Percentiles rank a stretch among this genome's conserved stretches.
Conservation (phyloP, 1,139 yeast genomes). For the Candida glucosophila region DNA sequence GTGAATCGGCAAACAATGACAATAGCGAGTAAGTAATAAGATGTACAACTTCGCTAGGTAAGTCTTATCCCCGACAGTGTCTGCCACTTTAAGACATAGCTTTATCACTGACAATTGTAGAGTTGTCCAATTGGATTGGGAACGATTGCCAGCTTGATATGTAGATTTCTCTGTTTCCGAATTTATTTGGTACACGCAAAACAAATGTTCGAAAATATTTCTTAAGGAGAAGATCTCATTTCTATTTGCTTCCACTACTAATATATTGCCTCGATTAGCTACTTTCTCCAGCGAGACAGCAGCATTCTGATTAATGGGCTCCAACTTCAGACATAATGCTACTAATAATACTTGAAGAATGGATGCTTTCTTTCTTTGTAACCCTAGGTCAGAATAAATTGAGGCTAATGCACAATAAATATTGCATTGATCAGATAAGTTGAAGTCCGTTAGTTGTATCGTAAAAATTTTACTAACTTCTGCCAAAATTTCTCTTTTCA, state of each 20-base stretch:
- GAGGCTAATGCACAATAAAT: constrained; percentile 62
- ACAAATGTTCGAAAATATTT: constrained; percentile 29
- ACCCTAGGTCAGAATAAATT: constrained; percentile 53
- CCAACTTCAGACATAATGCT: constrained; percentile 39
- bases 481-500: constrained; percentile 37
- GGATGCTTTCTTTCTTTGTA: constrained; percentile 62
- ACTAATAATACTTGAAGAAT: constrained; percentile 54
- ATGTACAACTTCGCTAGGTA: constrained; percentile 42
- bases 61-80: constrained; percentile 37
- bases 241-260: no score
- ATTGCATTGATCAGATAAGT: constrained; percentile 44
- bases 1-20: constrained; percentile 36
- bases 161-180: constrained; percentile 19
- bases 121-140: constrained; percentile 40
- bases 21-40: constrained; percentile 45
- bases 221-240: no score
- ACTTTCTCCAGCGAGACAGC: constrained; percentile 2
- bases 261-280: constrained; percentile 2
- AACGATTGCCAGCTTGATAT: constrained; percentile 14
- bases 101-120: constrained; percentile 51
- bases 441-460: constrained; percentile 34
- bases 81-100: constrained; percentile 47
- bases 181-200: constrained; percentile 34
- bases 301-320: constrained; percentile 3
- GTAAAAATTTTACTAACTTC: constrained; percentile 40